Evolutionary conservation across 2,329 filamentous ascomycete genomes (phyloP).

Genomic region (Fusarium sp.): DNA sequence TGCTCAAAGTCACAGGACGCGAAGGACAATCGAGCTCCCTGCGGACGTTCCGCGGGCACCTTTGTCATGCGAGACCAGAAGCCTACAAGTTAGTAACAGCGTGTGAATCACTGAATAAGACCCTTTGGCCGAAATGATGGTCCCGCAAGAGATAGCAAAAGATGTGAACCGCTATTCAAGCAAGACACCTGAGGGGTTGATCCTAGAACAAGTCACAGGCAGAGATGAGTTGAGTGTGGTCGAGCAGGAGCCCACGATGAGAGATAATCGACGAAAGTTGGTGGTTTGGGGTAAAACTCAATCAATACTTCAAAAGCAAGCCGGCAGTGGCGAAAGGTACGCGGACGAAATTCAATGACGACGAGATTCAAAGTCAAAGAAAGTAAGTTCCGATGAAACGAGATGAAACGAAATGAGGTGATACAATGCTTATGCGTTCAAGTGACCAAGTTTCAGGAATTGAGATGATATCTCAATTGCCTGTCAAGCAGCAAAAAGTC

Average conservation of each 20-base stretch:
- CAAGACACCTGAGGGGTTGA: conserved; percentile 9
- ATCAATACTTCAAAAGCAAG: conserved; percentile 14
- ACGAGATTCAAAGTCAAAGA: conserved; percentile 16
- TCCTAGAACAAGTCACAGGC: conserved; percentile 16
- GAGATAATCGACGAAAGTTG: conserved; percentile 9
- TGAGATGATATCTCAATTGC: conserved; percentile 3
- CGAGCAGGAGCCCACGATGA: conserved; percentile 9
- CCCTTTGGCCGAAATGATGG: not conserved
- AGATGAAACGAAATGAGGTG: too few species aligned
- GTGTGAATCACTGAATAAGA: not conserved
- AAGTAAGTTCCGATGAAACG: conserved; percentile 9
- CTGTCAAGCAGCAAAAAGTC: conserved; percentile 10
- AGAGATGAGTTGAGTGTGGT: conserved; percentile 13
- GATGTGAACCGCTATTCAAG: not conserved
- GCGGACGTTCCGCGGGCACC: conserved; percentile 35
- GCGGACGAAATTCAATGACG: conserved; percentile 8
- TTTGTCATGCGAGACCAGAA: conserved; percentile 16
- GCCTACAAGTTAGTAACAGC: not conserved
- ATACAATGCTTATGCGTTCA: conserved; percentile 3
- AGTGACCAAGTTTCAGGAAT: conserved; percentile 10
- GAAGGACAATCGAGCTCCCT: conserved; percentile 22
- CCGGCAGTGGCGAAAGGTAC: conserved; percentile 9
- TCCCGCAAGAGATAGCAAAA: not conserved
- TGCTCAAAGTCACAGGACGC: conserved; percentile 2
- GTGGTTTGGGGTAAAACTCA: conserved; percentile 13